Base-by-base conservation (phyloP, 176 grass and related monocot species). In the Eleusine coracana region DNA sequence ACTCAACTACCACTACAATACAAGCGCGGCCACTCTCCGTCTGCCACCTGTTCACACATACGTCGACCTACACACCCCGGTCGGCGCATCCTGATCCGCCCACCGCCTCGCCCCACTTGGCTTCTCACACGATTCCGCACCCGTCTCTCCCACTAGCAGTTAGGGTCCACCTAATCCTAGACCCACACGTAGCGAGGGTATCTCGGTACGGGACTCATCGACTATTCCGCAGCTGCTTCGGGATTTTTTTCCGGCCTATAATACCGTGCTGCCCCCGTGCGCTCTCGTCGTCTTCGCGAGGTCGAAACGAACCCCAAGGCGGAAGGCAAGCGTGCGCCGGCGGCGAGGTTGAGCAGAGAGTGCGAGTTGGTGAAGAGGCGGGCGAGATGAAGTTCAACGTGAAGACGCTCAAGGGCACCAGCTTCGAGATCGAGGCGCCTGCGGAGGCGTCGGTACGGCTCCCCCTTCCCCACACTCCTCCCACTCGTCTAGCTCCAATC, bases 401-500 rank as follows among this genome's bases (percentile, higher is more conserved):
- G 51, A 97, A 97, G 80, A 97, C 91, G 45, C 88, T 97, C 4
- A 97, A 97, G 86, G 94, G 94, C 80, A 94, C 91, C 1, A 93
- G 20, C 81, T 97, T 97, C 89, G 89, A 97, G 94, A 91, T 97
- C 89, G 94, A 94, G 72, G 94, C 84, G 66, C 79, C 46, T 42
- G 79, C 87, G 17, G 89, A 90, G 41, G 75, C 88, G 70, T 84
- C 83, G 87, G 94, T 97, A 94, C 83, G 73, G 39, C 73, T 55
- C 60, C 8, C 12, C 52, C 7, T 28, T 11, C 74, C 73, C 50
- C 28, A 46, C 75, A 44, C 28, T 20, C 9, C 4, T 7, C 9
- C 9, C 21, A 3, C 60, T 4, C 48, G 3, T 13, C 10, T 23
- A 7, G 8, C 25, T 55, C 27, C 66, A 66, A 74, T 90, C 71